phyloP scores from a whole-genome alignment of 1,284 basidiomycete genomes.

The Ustilago loliicola region DNA sequence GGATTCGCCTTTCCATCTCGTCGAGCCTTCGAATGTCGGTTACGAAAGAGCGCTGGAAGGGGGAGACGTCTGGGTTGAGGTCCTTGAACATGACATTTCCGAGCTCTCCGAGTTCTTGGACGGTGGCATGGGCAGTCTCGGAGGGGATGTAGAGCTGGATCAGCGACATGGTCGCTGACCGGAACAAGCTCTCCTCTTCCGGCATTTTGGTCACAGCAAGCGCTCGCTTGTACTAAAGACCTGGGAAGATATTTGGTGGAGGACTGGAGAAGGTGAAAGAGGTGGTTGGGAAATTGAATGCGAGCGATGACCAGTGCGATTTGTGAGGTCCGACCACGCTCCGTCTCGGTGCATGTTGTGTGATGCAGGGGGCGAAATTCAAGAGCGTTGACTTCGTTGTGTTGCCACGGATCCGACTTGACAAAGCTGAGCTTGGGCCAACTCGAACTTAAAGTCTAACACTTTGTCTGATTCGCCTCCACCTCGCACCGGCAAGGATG shows the following conservation, averaged over 20 bases:
- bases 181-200: constrained; percentile 66
- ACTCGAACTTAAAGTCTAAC: constrained; percentile 12
- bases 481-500: too few species aligned
- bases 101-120: constrained; percentile 93
- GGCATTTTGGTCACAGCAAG: constrained; percentile 35
- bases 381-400: not conserved
- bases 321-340: constrained; percentile 19
- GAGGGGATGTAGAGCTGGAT: constrained; percentile 98
- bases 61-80: constrained; percentile 92
- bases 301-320: not conserved
- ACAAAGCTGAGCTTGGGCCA: constrained; percentile 14
- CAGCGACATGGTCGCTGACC: constrained; percentile 82
- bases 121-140: constrained; percentile 96
- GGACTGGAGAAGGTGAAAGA: not conserved
- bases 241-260: not conserved
- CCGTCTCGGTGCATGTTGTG: constrained; percentile 3
- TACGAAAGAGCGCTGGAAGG: constrained; percentile 98
- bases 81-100: constrained; percentile 98
- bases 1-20: constrained; percentile 93
- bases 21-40: constrained; percentile 93
- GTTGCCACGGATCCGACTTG: constrained; percentile 33
- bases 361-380: constrained; percentile 18
- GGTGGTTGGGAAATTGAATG: not conserved
- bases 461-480: constrained; percentile 13
- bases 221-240: constrained; percentile 2